Base-by-base conservation (phyloP, 2,329 filamentous ascomycete genomes). In the Pyricularia sp. region DNA sequence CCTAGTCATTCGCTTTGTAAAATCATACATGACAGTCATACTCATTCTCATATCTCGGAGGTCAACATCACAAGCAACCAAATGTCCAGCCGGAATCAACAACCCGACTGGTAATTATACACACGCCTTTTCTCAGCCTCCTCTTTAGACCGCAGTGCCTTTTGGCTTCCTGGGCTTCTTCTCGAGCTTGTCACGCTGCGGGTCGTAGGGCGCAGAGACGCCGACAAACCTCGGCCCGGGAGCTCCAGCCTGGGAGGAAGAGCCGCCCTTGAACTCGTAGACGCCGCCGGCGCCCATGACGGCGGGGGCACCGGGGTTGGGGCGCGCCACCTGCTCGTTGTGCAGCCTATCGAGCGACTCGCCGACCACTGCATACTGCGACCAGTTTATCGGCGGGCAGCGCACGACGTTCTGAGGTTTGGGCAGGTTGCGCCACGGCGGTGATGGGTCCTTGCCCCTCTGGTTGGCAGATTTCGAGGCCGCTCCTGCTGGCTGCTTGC, bases 351-450 rank as follows among this genome's bases (percentile, higher is more conserved):
- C 93, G 50, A 97, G 83, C 1, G 92, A 88, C 70, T 92, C 90
- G 66, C 93, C 94, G 3, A 95, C 88, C n/a, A 97, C 85, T 73
- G 92, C 92, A 78, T 98, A 98, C 76, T 97, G 94, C 14, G 89
- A 88, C 94, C 94, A 98, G 81, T 97, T 97, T 75, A 98, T 90
- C 10, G 92, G 91, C 10, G 94, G 94, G 80, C 90, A 93, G 59
- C 94, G 89, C 30, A 96, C 90, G 0, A 98, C 82, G 73, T 91
- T 91, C 78, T 97, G 94, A 7, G 92, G 88, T 17, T 85, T 85
- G 0, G 94, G 94, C 17, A 97, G 85, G 80, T 76, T 67, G 68
- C 69, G 26, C 68, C 68, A 58, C n/a, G 65, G 23, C n/a, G 61
- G 26, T 14, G 55, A 31, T 55, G 26, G 6, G 7, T 65, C 36